Evolutionary conservation across 306 rosid genomes (phyloP).

Genomic region (Dryas alaskensis): DNA sequence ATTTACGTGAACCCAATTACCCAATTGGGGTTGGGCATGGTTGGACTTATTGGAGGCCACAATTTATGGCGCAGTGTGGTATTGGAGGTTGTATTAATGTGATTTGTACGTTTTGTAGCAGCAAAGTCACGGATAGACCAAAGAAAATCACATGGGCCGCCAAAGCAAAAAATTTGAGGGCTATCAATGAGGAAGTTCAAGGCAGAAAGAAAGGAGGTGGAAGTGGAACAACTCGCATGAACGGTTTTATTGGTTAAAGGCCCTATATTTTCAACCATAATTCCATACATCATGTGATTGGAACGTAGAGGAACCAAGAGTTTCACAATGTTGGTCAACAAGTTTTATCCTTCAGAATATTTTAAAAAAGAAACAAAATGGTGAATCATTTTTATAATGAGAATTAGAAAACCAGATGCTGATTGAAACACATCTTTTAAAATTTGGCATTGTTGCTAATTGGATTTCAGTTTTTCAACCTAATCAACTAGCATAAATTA

Average conservation of each 20-base stretch:
- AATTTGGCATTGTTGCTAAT: constrained; percentile 5
- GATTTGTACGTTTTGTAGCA: constrained; percentile 39
- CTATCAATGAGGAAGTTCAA: background rate
- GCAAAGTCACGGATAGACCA: constrained; percentile 49
- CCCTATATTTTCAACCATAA: constrained; percentile 16
- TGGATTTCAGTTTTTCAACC: constrained; percentile 1
- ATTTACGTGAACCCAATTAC: constrained; percentile 27
- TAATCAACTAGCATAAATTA: constrained; percentile 6
- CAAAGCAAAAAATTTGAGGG: constrained; percentile 12
- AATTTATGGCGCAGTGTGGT: constrained; percentile 28
- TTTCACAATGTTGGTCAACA: constrained; percentile 34
- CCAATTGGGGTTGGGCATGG: constrained; percentile 11
- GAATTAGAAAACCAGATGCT: too few species aligned
- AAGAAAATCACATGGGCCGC: constrained; percentile 47
- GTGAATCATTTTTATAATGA: too few species aligned
- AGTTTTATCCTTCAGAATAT: background rate
- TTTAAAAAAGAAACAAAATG: background rate
- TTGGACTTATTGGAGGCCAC: constrained; percentile 28
- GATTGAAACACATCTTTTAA: background rate
- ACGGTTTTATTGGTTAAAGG: constrained; percentile 31
- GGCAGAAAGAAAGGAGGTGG: constrained; percentile 13
- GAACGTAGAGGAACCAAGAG: background rate
- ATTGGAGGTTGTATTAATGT: constrained; percentile 6
- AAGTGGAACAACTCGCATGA: constrained; percentile 16
- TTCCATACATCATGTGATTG: constrained; percentile 41